phyloP scores from a whole-genome alignment of 2,329 filamentous ascomycete species.

The Monilinia laxa region DNA sequence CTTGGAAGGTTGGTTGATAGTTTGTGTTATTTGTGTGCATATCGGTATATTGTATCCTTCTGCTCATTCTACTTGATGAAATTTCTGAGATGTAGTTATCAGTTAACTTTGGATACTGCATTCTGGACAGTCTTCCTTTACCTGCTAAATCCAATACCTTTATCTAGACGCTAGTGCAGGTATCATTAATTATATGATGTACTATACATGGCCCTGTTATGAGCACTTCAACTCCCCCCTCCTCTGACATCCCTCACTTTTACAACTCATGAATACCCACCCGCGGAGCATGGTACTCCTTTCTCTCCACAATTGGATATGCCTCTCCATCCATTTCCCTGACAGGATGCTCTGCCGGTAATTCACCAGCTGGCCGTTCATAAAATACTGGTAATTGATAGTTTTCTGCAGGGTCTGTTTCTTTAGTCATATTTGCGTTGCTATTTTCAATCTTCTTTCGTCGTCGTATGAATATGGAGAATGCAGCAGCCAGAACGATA shows the following conservation, averaged over 20 bases:
- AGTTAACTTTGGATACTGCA: too few relatives aligned
- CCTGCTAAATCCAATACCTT: neutral
- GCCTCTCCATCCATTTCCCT: neutral
- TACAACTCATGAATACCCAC: neutral
- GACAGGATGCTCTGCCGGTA: neutral
- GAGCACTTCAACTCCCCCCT: too few relatives aligned
- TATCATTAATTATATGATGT: neutral
- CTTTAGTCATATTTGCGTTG: neutral
- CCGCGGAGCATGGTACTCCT: neutral
- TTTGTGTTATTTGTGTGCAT: too few relatives aligned
- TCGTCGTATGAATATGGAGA: slow-evolving; percentile 2
- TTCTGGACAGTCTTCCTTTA: neutral
- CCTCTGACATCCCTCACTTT: neutral
- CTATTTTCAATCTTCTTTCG: neutral
- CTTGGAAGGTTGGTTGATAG: too few relatives aligned
- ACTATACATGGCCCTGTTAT: neutral
- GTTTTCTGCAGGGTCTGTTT: neutral
- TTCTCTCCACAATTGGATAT: neutral
- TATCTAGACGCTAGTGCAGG: neutral
- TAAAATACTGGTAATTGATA: neutral
- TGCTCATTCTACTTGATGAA: too few relatives aligned
- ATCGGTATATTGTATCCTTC: too few relatives aligned
- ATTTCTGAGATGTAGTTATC: too few relatives aligned
- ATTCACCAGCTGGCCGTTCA: neutral
- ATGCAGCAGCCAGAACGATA: neutral